phyloP scores from a whole-genome alignment of 129 eudicot species.

The Flaveria ramosissima region DNA sequence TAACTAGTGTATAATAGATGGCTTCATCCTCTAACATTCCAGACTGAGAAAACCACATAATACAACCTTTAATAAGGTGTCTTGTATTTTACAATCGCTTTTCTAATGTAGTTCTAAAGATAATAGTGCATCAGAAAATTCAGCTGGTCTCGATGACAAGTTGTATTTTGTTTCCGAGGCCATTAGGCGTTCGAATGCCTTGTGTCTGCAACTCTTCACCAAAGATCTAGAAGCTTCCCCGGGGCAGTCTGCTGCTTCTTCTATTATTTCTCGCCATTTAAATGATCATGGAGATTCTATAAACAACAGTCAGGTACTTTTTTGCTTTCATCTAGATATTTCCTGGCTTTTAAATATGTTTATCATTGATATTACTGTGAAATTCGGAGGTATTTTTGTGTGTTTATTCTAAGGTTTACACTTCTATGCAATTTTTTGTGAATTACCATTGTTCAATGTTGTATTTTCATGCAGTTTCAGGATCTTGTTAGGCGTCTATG shows the following conservation, averaged over 20 bases:
- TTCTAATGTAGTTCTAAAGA: conserved; percentile 47
- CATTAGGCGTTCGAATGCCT: conserved; percentile 79
- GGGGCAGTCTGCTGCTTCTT: conserved; percentile 89
- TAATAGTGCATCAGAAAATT: conserved; percentile 60
- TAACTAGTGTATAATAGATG: conserved; percentile 20
- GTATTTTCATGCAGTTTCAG: conserved; percentile 57
- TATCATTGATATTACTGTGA: conserved; percentile 11
- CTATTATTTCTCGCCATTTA: conserved; percentile 73
- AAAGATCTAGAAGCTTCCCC: conserved; percentile 83
- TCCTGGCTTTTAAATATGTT: neutral
- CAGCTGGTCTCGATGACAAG: conserved; percentile 68
- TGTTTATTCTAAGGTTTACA: neutral
- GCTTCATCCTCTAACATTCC: conserved; percentile 9
- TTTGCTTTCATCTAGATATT: conserved; percentile 8
- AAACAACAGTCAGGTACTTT: conserved; percentile 40
- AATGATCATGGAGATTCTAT: conserved; percentile 55
- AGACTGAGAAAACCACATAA: conserved; percentile 24
- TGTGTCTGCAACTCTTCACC: conserved; percentile 77
- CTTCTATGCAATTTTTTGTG: neutral
- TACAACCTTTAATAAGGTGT: conserved; percentile 21
- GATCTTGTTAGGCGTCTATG: conserved; percentile 70
- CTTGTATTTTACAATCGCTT: conserved; percentile 22
- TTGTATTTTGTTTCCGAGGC: conserved; percentile 78
- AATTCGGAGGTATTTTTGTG: neutral
- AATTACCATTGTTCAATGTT: conserved; percentile 10